phyloP scores from a whole-genome alignment of 164 flowering plant species.

The Santalum album region DNA sequence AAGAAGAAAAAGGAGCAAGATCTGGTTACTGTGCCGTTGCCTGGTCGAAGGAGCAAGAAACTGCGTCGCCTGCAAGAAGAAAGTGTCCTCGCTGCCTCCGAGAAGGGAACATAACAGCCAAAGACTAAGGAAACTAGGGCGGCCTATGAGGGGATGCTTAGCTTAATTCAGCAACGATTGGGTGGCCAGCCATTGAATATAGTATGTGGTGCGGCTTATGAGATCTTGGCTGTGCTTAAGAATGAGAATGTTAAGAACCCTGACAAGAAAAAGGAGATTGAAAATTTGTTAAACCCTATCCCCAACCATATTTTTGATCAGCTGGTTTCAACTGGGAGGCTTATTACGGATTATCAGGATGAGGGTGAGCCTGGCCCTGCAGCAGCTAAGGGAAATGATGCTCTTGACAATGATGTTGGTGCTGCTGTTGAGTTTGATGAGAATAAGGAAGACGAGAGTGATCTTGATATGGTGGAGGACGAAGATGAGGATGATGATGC shows the following conservation, averaged over 20 bases:
- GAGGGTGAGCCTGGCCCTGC: constrained; percentile 38
- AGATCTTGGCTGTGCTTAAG: constrained; percentile 79
- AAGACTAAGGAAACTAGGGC: constrained; percentile 91
- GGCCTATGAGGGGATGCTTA: constrained; percentile 85
- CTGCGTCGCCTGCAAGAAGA: constrained; percentile 60
- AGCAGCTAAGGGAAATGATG: constrained; percentile 51
- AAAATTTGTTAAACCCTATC: constrained; percentile 68
- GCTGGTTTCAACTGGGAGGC: constrained; percentile 63
- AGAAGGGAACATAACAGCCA: constrained; percentile 89
- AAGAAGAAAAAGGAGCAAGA: constrained; percentile 86
- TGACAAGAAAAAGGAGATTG: constrained; percentile 95
- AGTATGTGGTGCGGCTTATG: constrained; percentile 87
- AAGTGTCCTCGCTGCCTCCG: constrained; percentile 59
- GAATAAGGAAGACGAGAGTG: constrained; percentile 85
- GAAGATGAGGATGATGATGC: constrained; percentile 84
- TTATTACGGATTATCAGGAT: constrained; percentile 82
- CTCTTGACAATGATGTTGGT: constrained; percentile 81
- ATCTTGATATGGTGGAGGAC: constrained; percentile 73
- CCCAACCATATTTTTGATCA: constrained; percentile 52
- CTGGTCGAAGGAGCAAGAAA: constrained; percentile 42
- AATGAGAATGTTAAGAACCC: constrained; percentile 58
- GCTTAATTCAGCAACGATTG: constrained; percentile 76
- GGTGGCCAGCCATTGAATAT: constrained; percentile 92
- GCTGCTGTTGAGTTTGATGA: constrained; percentile 98
- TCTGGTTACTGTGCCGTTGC: constrained; percentile 23